phyloP scores from a whole-genome alignment of 2,329 filamentous ascomycete genomes.

The Aschersonia sp. region DNA sequence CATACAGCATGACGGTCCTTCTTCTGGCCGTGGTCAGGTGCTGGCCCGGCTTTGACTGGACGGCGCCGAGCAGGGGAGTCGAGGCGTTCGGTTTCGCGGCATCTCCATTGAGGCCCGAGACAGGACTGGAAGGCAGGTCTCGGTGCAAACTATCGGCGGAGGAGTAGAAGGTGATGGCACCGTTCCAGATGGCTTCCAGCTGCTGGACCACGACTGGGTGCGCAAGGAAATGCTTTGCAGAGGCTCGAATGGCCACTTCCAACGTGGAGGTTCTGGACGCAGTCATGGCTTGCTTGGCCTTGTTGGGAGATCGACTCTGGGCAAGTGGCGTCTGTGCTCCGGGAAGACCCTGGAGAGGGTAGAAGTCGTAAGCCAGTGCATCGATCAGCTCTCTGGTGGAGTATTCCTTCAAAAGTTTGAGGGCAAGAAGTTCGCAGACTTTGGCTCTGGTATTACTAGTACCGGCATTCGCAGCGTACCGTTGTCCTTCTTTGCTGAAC shows the following conservation, averaged over 20 bases:
- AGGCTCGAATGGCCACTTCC: constrained; percentile 84
- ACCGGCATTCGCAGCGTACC: constrained; percentile 71
- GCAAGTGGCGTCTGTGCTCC: constrained; percentile 23
- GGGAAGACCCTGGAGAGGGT: constrained; percentile 71
- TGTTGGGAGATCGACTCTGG: constrained; percentile 18
- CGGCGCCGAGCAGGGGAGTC: constrained; percentile 34
- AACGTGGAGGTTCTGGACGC: constrained; percentile 75
- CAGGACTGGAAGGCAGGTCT: constrained; percentile 15
- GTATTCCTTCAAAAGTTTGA: constrained; percentile 83
- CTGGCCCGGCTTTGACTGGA: constrained; percentile 15
- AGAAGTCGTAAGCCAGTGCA: constrained; percentile 87
- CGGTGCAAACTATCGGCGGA: constrained; percentile 75
- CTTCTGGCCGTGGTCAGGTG: constrained; percentile 32
- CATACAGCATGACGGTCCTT: constrained; percentile 74
- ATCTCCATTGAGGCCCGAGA: constrained; percentile 11
- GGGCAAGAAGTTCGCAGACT: constrained; percentile 80
- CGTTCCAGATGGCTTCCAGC: constrained; percentile 94
- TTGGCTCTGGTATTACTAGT: constrained; percentile 73
- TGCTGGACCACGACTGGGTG: constrained; percentile 89
- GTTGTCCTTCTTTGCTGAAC: constrained; percentile 75
- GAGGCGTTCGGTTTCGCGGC: constrained; percentile 24
- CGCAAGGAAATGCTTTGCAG: constrained; percentile 82
- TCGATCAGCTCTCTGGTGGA: constrained; percentile 83
- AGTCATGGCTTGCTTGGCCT: constrained; percentile 32
- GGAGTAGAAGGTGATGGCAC: constrained; percentile 88